These are phyloP conservation scores for Didymella keratinophila DNA, from an alignment of 2,329 filamentous ascomycete species.

Conservation along the genomic window DNA sequence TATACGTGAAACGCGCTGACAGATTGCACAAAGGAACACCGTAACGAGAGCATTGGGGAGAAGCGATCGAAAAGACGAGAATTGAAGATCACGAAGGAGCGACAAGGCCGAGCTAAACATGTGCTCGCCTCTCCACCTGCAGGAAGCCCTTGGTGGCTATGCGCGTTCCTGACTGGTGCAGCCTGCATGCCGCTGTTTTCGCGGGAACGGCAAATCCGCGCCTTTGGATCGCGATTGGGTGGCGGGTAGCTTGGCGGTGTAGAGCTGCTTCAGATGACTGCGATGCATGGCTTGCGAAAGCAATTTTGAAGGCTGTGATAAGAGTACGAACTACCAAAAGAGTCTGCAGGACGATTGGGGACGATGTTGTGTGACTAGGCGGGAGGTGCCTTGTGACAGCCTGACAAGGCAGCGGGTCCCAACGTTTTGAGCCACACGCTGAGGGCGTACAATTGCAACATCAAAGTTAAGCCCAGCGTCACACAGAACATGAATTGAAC, in stretches of 20 bases:
- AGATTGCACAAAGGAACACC: conserved; percentile 11
- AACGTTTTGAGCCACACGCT: not conserved
- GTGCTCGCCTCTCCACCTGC: conserved; percentile 18
- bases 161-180: conserved; percentile 18
- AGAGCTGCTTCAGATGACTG: conserved; percentile 12
- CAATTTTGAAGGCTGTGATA: not conserved
- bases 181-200: conserved; percentile 12
- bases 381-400: conserved; percentile 8
- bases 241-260: conserved; percentile 18
- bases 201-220: conserved; percentile 15
- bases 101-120: conserved; percentile 16
- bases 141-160: conserved; percentile 16
- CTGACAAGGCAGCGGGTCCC: conserved; percentile 3
- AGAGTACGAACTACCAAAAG: conserved; percentile 2
- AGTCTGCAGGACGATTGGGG: conserved; percentile 1
- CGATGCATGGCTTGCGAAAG: conserved; percentile 1
- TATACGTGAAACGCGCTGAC: conserved; percentile 10
- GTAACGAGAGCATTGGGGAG: not conserved
- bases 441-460: conserved; percentile 1
- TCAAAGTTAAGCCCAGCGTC: not conserved
- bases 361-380: conserved; percentile 1
- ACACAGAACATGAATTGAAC: not conserved
- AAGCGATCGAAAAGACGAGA: not conserved
- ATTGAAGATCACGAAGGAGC: conserved; percentile 9
- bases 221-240: conserved; percentile 18